A percentile compares a stretch with the other conserved stretches of the same genome.
Conservation (phyloP, 306 rosid genomes). For the Ziziphus jujuba region DNA sequence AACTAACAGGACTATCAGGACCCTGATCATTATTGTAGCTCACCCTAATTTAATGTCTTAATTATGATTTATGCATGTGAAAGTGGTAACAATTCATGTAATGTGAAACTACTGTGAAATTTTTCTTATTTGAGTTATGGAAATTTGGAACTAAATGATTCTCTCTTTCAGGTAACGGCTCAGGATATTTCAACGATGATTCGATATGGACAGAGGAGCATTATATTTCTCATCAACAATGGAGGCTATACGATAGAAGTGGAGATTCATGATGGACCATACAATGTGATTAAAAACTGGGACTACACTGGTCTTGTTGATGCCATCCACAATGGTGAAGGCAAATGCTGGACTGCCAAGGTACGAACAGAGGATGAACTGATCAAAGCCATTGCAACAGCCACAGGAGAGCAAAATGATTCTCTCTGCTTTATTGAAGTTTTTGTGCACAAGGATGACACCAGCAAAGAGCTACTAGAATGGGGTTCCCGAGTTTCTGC, state of each 20-base stretch:
- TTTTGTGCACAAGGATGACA: conserved; percentile 76
- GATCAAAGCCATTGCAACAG: conserved; percentile 55
- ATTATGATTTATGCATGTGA: background rate
- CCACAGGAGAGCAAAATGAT: conserved; percentile 53
- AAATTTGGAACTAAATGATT: conserved; percentile 2
- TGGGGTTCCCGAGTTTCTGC: conserved; percentile 96
- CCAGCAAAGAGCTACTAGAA: conserved; percentile 89
- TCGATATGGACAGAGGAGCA: conserved; percentile 61
- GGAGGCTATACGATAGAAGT: conserved; percentile 91
- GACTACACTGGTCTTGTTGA: conserved; percentile 71
- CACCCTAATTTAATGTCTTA: background rate
- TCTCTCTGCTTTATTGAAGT: conserved; percentile 75
- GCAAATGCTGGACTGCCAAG: conserved; percentile 92
- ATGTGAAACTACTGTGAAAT: background rate
- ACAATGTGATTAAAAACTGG: conserved; percentile 94
- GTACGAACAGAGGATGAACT: conserved; percentile 80
- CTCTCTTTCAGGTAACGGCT: conserved; percentile 65
- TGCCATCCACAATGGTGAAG: conserved; percentile 83
- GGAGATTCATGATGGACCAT: conserved; percentile 94
- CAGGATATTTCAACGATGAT: conserved; percentile 96
- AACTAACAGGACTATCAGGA: background rate
- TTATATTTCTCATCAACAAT: conserved; percentile 83
- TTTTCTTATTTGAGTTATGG: background rate
- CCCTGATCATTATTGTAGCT: background rate
- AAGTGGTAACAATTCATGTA: background rate